Conservation (phyloP, 2,329 filamentous ascomycete genomes). For the Cordyceps pruinosa region DNA sequence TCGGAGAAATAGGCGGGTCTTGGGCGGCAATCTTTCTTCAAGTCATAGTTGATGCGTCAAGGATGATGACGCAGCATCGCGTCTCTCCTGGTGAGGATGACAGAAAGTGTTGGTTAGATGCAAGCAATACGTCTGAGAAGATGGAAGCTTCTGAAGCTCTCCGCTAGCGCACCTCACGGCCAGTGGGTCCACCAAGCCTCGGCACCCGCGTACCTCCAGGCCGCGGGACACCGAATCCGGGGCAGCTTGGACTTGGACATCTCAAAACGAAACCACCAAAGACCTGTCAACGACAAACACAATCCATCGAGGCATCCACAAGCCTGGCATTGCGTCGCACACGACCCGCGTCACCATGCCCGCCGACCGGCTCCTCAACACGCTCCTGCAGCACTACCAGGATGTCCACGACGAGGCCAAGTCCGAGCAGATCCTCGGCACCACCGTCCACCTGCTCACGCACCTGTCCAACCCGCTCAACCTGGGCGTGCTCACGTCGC, state of each 20-base stretch:
- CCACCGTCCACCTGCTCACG: conserved; percentile 60
- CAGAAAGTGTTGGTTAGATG: not conserved
- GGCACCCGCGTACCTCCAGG: not conserved
- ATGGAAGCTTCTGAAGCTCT: conserved; percentile 9
- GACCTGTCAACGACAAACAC: not conserved
- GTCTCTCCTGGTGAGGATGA: not conserved
- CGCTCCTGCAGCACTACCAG: conserved; percentile 55
- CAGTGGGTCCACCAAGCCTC: conserved; percentile 1
- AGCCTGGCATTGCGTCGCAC: not conserved
- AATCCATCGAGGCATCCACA: not conserved
- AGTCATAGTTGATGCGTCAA: not conserved
- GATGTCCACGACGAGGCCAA: conserved; percentile 43
- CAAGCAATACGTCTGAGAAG: not conserved
- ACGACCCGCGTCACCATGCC: conserved; percentile 49
- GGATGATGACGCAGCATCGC: not conserved
- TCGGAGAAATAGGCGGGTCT: too few relatives aligned
- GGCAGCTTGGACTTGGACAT: too few relatives aligned
- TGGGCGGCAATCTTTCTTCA: not conserved
- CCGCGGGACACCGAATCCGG: not conserved
- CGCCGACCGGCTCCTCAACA: conserved; percentile 59
- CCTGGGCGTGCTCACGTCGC: conserved; percentile 63
- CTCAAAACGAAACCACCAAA: not conserved
- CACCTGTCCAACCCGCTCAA: conserved; percentile 70
- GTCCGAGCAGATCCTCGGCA: conserved; percentile 54
- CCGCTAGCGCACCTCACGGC: not conserved